Conservation (phyloP, 768 basidiomycete species). For the Collybia sp. region DNA sequence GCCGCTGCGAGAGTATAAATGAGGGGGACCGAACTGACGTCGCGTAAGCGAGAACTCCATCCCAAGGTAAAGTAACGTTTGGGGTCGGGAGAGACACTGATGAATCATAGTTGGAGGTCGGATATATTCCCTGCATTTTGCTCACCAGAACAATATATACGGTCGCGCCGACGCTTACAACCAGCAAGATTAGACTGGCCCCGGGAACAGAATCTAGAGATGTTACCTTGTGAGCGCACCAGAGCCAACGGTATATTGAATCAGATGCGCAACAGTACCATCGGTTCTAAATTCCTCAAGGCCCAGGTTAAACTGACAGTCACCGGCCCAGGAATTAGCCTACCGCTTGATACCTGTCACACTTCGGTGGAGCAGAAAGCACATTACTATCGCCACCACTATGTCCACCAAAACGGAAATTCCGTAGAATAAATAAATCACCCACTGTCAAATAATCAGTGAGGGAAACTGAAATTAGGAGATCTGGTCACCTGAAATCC, state of each 20-base stretch:
- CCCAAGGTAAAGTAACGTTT: slow-evolving; percentile 4
- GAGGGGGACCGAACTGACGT: background rate
- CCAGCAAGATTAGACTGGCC: background rate
- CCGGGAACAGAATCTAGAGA: too few species aligned
- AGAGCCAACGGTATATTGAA: too few species aligned
- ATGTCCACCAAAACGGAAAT: slow-evolving; percentile 2
- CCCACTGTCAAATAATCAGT: slow-evolving; percentile 1
- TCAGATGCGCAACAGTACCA: too few species aligned
- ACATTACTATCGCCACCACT: slow-evolving; percentile 3
- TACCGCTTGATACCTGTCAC: too few species aligned
- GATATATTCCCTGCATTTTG: background rate
- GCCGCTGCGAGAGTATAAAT: background rate
- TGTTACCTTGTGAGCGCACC: too few species aligned
- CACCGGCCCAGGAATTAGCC: too few species aligned
- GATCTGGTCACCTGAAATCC: too few species aligned
- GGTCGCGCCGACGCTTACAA: slow-evolving; percentile 1
- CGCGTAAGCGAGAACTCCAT: slow-evolving; percentile 4
- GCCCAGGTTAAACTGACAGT: too few species aligned
- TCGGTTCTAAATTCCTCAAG: too few species aligned
- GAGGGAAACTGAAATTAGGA: background rate
- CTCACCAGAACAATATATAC: slow-evolving; percentile 5
- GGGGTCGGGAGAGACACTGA: slow-evolving; percentile 3
- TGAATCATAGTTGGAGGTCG: background rate
- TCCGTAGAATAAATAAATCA: background rate
- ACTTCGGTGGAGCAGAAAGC: background rate